These are phyloP conservation scores for Camellia lanceoleosa DNA, from an alignment of 148 eudicot genomes.

Conservation along the genomic window DNA sequence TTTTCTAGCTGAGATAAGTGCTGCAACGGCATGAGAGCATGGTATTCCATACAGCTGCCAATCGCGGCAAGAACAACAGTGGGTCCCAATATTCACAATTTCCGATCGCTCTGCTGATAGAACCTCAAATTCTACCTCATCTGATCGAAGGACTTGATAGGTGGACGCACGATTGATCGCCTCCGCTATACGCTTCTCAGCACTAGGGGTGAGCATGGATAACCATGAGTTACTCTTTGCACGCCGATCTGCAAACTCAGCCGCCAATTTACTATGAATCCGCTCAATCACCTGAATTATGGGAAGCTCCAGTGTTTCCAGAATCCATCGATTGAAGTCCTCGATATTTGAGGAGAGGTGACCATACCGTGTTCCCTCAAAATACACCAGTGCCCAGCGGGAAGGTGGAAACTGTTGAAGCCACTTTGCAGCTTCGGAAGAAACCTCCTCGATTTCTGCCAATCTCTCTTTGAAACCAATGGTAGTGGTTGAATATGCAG, in stretches of 20 bases:
- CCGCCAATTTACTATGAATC: constrained; percentile 36
- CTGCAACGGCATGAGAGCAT: constrained; percentile 63
- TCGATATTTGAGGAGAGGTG: constrained; percentile 52
- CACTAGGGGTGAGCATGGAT: constrained; percentile 45
- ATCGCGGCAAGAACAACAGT: constrained; percentile 53
- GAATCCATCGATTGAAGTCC: constrained; percentile 52
- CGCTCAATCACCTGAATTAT: constrained; percentile 55
- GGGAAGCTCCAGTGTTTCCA: constrained; percentile 52
- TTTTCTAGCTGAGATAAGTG: constrained; percentile 41
- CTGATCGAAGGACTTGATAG: constrained; percentile 55
- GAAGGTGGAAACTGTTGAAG: constrained; percentile 47
- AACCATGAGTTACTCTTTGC: constrained; percentile 35
- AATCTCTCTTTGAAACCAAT: constrained; percentile 43
- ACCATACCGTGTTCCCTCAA: constrained; percentile 52
- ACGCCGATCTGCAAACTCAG: constrained; percentile 50
- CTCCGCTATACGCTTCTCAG: constrained; percentile 47
- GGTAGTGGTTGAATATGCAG: constrained; percentile 46
- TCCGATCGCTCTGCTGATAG: constrained; percentile 47
- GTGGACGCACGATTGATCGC: constrained; percentile 30
- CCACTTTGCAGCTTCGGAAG: constrained; percentile 60
- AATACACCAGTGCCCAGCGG: constrained; percentile 47
- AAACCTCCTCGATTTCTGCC: constrained; percentile 50
- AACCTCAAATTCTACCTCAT: constrained; percentile 62
- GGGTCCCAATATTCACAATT: constrained; percentile 55
- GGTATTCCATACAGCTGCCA: constrained; percentile 63